Evolutionary conservation across 192 early-diverging fungal species (phyloP), one percentile per base, ranked within the genome.

Genomic region (Spinellus fusiger): DNA sequence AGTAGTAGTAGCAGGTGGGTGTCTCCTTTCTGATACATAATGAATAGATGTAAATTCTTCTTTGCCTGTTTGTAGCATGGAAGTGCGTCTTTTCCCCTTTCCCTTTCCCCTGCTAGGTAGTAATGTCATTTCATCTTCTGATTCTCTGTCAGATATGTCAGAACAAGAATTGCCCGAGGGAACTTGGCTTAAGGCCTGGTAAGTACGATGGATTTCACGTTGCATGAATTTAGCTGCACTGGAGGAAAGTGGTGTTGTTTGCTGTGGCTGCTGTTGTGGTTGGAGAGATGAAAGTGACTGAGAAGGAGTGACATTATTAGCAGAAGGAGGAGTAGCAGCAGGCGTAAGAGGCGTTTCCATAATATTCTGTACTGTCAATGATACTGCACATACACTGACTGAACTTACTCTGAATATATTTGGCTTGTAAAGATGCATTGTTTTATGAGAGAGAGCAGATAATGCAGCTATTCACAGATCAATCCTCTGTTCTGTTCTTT

Each of bases 71-170:
- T 62, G 51, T 18, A 29, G 20, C 7, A 40, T 20, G 4, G 66
- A 68, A 4, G 66, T 54, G 18, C 66, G 59, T 28, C 65, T 40
- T 37, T 68, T 68, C 10, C 66, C 59, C 28, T 33, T 61, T 13
- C 66, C 66, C 37, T 68, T 68, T 0, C 66, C 62, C 28, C 31
- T 40, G 33, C 0, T 44, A 47, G 8, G 22, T 25, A 13, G 32
- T 8, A n/a, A 10, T 10, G 22, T 32, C 4, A 15, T 23, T 22
- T 62, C 60, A 25, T 59, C 57, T 7, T 64, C 62, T 0, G 35
- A 49, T 20, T 70, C 68, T 25, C 56, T 60, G 44, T 71, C 69
- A 18, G 69, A 71, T 25, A 58, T 23, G 12, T 71, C 69, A 3
- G 69, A 71, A 6, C 60, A 47, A 1, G 69, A 71, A 20, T 50